phyloP scores from a whole-genome alignment of 2,329 filamentous ascomycete genomes.

The Diaporthe caulivora region DNA sequence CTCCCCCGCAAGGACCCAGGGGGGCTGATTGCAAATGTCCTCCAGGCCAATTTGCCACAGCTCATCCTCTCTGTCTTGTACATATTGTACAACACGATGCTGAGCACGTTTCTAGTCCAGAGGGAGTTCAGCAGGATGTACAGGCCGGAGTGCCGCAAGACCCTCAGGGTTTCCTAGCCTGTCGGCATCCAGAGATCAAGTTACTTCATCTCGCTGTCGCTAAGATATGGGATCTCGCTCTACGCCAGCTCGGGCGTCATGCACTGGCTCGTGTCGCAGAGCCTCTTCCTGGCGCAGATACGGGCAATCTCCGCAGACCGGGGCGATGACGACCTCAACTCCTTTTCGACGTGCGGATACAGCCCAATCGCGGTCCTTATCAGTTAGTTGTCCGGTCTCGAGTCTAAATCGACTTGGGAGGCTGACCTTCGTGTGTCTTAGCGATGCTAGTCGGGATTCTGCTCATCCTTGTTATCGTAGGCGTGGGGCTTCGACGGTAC shows the following conservation, averaged over 20 bases:
- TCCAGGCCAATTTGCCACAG: constrained; percentile 57
- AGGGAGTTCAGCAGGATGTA: constrained; percentile 60
- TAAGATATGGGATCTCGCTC: constrained; percentile 57
- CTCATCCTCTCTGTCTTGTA: constrained; percentile 60
- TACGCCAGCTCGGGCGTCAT: constrained; percentile 51
- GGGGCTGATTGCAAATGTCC: not conserved
- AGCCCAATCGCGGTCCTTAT: constrained; percentile 47
- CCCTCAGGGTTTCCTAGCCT: constrained; percentile 57
- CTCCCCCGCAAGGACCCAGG: not conserved
- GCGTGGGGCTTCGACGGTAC: too few relatives aligned
- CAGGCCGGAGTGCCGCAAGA: constrained; percentile 45
- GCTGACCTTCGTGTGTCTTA: too few relatives aligned
- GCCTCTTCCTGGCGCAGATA: constrained; percentile 58
- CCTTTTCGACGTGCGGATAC: constrained; percentile 48
- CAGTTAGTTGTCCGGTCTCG: not conserved
- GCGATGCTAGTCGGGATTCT: too few relatives aligned
- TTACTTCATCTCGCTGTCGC: constrained; percentile 60
- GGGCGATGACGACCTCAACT: constrained; percentile 42
- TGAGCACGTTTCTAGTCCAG: constrained; percentile 59
- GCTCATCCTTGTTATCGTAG: too few relatives aligned
- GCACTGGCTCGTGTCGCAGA: constrained; percentile 64
- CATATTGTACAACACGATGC: constrained; percentile 56
- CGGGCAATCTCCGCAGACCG: constrained; percentile 45
- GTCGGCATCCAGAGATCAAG: constrained; percentile 55
- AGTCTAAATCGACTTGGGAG: too few relatives aligned